Evolutionary conservation across 1,284 basidiomycete species (phyloP).

Genomic region (Anthracocystis panici-leucophaei): DNA sequence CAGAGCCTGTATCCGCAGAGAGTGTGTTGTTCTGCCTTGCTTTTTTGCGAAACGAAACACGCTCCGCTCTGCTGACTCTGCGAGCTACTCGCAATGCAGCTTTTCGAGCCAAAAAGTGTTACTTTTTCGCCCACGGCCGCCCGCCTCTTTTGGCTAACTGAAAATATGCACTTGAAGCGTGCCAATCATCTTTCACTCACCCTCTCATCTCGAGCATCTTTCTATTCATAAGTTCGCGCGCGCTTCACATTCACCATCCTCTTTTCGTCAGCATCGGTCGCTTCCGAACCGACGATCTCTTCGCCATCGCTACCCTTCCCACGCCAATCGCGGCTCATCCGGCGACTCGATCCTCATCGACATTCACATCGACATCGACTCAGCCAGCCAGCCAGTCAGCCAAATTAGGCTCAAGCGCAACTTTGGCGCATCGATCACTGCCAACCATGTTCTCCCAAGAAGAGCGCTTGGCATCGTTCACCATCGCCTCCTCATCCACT

Average conservation of each 20-base stretch:
- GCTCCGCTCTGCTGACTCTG: not conserved
- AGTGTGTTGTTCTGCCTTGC: constrained; percentile 9
- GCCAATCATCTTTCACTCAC: not conserved
- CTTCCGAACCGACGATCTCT: not conserved
- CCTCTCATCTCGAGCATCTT: not conserved
- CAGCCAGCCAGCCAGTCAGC: not conserved
- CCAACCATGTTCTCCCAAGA: constrained; percentile 41
- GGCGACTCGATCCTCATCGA: not conserved
- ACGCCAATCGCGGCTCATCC: not conserved
- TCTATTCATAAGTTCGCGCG: not conserved
- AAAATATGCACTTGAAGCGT: constrained; percentile 1
- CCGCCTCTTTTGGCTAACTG: not conserved
- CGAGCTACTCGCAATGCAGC: constrained; percentile 3
- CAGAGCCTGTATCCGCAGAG: constrained; percentile 4
- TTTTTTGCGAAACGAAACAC: not conserved
- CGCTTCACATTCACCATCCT: not conserved
- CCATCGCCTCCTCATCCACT: constrained; percentile 28
- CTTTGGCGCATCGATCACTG: not conserved
- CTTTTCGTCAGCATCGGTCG: not conserved
- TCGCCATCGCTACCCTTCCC: constrained; percentile 1
- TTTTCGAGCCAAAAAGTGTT: constrained; percentile 4
- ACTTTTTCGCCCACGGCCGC: constrained; percentile 1
- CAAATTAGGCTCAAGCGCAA: not conserved
- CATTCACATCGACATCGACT: not conserved
- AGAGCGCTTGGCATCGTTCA: constrained; percentile 49